A percentile compares a stretch with the other conserved stretches of the same genome.
These are phyloP conservation scores for Allantophomopsis cytisporea DNA, from an alignment of 2,329 filamentous ascomycete genomes.

Conservation along the genomic window DNA sequence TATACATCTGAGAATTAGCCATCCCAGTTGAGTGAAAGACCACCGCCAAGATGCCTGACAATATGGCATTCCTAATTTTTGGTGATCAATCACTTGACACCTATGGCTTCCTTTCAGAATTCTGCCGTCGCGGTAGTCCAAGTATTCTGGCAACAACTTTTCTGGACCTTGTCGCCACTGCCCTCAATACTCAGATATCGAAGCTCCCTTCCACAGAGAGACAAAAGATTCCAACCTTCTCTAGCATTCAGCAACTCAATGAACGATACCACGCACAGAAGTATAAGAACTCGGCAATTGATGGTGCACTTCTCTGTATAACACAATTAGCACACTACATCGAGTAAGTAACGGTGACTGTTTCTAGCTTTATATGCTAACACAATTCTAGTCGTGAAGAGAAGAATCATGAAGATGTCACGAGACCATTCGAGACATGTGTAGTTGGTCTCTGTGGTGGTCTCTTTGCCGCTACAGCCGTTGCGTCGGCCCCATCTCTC, in stretches of 20 bases:
- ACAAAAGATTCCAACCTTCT: constrained; percentile 44
- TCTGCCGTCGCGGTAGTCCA: constrained; percentile 29
- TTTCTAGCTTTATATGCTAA: background rate
- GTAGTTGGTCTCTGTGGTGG: constrained; percentile 57
- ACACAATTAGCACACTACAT: constrained; percentile 57
- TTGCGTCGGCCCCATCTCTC: constrained; percentile 48
- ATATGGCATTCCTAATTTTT: constrained; percentile 47
- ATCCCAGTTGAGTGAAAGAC: too few relatives aligned
- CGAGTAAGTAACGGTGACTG: constrained; percentile 31
- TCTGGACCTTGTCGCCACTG: constrained; percentile 41
- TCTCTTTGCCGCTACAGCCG: constrained; percentile 53
- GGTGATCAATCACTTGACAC: constrained; percentile 61
- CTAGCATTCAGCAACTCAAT: constrained; percentile 48
- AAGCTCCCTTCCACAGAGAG: constrained; percentile 41
- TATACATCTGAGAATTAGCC: too few relatives aligned
- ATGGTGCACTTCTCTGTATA: constrained; percentile 50
- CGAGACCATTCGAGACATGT: constrained; percentile 33
- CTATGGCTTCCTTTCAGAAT: constrained; percentile 44
- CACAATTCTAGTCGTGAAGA: constrained; percentile 27
- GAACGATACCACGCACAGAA: constrained; percentile 46
- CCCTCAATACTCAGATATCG: constrained; percentile 45
- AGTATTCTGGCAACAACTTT: constrained; percentile 46
- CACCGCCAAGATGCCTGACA: constrained; percentile 6
- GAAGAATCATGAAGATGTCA: constrained; percentile 39
- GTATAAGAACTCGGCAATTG: constrained; percentile 45